Percentiles rank a stretch among this genome's conserved stretches.
These are phyloP conservation scores for Melanomma pulvis-pyrius DNA, from an alignment of 495 filamentous ascomycete species.

Conservation along the genomic window DNA sequence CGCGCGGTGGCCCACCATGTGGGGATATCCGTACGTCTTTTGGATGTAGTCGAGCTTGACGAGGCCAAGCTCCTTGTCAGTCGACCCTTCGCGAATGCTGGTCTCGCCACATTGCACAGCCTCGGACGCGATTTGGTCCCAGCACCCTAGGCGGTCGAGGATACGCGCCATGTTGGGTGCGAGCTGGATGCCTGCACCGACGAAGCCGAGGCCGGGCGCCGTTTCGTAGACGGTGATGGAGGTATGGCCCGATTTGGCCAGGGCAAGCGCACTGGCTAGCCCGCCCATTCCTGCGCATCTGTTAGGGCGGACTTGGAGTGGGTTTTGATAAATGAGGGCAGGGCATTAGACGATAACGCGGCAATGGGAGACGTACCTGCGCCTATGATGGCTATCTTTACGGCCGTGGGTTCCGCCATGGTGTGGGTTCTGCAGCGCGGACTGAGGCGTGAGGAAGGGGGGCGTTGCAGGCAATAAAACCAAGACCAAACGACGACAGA, in stretches of 20 bases:
- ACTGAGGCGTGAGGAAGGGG: neutral
- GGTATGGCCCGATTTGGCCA: constrained; percentile 73
- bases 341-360: constrained; percentile 1
- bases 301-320: constrained; percentile 13
- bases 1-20: constrained; percentile 77
- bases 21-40: constrained; percentile 69
- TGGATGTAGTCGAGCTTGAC: constrained; percentile 69
- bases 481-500: neutral
- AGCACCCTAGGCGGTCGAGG: constrained; percentile 68
- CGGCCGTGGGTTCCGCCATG: constrained; percentile 46
- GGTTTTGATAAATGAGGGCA: neutral
- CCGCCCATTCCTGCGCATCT: constrained; percentile 70
- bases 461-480: neutral
- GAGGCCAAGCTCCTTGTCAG: constrained; percentile 67
- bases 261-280: constrained; percentile 68
- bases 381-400: constrained; percentile 42
- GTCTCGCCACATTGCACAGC: constrained; percentile 57
- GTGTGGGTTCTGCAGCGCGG: neutral
- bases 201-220: constrained; percentile 74
- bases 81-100: constrained; percentile 65
- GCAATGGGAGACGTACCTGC: constrained; percentile 34
- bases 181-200: constrained; percentile 81
- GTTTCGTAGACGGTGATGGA: constrained; percentile 73
- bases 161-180: constrained; percentile 80
- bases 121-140: constrained; percentile 67